Evolutionary conservation across 2,329 filamentous ascomycete genomes (phyloP), one percentile per base, ranked within the genome.

Genomic region (Neophaeococcomyces aloes): DNA sequence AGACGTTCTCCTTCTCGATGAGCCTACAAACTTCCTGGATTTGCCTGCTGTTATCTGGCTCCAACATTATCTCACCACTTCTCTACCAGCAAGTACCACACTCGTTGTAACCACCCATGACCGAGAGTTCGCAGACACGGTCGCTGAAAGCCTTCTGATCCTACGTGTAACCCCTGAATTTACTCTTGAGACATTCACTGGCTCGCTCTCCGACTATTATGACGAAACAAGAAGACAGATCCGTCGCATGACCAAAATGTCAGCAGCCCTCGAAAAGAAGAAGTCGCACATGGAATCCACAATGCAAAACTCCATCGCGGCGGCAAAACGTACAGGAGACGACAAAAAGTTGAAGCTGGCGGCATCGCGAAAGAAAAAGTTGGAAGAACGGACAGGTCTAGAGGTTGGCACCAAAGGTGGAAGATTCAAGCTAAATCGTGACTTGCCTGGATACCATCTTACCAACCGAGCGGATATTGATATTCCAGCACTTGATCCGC

Each of bases 11-110:
- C 79, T 93, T 39, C 75, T 93, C 2, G 86, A 93, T 59, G 86
- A 93, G 58, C 86, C 86, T 0, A 93, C 86, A 27, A 93, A 93
- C 57, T 93, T 86, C 57, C 72, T 93, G 1, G 86, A 93, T 56
- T 68, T 93, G 1, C 71, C 87, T 0, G 84, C 83, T 1, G 87
- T 94, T 45, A 76, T 94, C 44, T 93, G 86, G 85, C 69, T 94
- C 1, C 81, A 93, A 57, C 73, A 74, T 10, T 81, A 87, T 56
- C 74, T 94, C 7, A 65, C 65, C 41, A 67, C 73, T 29, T 65
- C 71, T 1, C 61, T 81, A 2, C 68, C 70, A 3, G 72, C 77
- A 15, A 75, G 71, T 1, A 91, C 85, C 0, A 51, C 48, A 3
- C 70, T 91, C 1, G 68, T 93, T 13, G 67, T 91, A 1, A 85